phyloP scores from a whole-genome alignment of 768 basidiomycete species.

The Gautieria morchelliformis region DNA sequence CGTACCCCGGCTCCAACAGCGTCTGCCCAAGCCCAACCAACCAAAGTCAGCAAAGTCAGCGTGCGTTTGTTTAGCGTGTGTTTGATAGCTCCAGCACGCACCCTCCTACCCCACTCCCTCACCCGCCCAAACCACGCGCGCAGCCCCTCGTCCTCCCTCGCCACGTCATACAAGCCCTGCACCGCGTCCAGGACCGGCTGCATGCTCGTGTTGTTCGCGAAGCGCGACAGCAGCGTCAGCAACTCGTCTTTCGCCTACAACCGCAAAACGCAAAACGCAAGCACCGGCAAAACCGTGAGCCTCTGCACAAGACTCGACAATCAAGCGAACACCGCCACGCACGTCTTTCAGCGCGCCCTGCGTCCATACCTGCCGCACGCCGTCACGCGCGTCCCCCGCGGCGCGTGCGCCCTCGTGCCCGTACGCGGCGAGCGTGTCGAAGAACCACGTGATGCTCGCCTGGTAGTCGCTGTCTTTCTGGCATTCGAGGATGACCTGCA shows the following conservation, averaged over 20 bases:
- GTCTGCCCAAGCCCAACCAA: slow-evolving; percentile 34
- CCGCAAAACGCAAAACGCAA: slow-evolving; percentile 23
- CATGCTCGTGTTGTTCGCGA: slow-evolving; percentile 69
- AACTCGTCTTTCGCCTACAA: slow-evolving; percentile 52
- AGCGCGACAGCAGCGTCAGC: slow-evolving; percentile 80
- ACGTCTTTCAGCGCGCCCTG: neutral
- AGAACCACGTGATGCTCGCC: slow-evolving; percentile 65
- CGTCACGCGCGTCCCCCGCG: slow-evolving; percentile 25
- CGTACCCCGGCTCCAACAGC: slow-evolving; percentile 74
- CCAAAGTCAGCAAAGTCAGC: neutral
- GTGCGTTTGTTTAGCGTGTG: too few relatives aligned
- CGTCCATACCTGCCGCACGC: slow-evolving; percentile 15
- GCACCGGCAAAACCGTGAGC: slow-evolving; percentile 19
- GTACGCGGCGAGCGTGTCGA: slow-evolving; percentile 55
- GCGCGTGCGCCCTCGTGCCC: slow-evolving; percentile 36
- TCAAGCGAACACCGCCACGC: slow-evolving; percentile 4
- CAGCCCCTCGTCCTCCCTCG: slow-evolving; percentile 64
- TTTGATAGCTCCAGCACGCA: too few relatives aligned
- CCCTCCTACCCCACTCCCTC: slow-evolving; percentile 57
- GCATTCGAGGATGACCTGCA: slow-evolving; percentile 76
- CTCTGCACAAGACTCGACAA: too few relatives aligned
- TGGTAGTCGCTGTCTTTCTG: slow-evolving; percentile 91
- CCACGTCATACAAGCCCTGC: slow-evolving; percentile 63
- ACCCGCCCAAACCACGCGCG: slow-evolving; percentile 61
- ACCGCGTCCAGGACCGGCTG: slow-evolving; percentile 60